Evolutionary conservation across 768 basidiomycete genomes (phyloP).

Genomic region (Suillus lakei): DNA sequence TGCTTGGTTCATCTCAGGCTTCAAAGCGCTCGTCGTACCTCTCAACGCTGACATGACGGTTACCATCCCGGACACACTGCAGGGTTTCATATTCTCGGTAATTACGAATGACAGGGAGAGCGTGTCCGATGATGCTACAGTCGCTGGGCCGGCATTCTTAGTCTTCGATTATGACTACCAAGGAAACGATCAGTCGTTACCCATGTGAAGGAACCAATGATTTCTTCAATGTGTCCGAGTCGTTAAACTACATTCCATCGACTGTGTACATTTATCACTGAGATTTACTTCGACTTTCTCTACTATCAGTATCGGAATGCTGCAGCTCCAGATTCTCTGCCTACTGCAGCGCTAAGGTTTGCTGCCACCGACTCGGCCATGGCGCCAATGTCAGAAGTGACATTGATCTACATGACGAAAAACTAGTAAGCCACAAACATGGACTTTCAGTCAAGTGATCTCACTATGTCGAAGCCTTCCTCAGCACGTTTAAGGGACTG

Average conservation of each 20-base stretch:
- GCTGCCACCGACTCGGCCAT: slow-evolving; percentile 41
- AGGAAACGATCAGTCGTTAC: slow-evolving; percentile 1
- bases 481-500: slow-evolving; percentile 48
- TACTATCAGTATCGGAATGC: slow-evolving; percentile 18
- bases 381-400: slow-evolving; percentile 48
- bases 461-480: slow-evolving; percentile 58
- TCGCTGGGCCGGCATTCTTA: slow-evolving; percentile 62
- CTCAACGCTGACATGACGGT: slow-evolving; percentile 38
- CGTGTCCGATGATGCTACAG: slow-evolving; percentile 49
- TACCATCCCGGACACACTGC: slow-evolving; percentile 46
- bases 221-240: background rate
- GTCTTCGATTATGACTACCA: slow-evolving; percentile 39
- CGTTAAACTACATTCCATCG: background rate
- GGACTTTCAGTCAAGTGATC: slow-evolving; percentile 25
- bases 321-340: slow-evolving; percentile 14
- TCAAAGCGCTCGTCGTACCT: slow-evolving; percentile 44
- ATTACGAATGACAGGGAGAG: slow-evolving; percentile 44
- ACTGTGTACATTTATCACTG: slow-evolving; percentile 1
- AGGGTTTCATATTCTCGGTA: slow-evolving; percentile 57
- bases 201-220: background rate
- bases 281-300: background rate
- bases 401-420: slow-evolving; percentile 49
- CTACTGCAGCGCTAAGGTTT: slow-evolving; percentile 27
- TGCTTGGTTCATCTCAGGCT: slow-evolving; percentile 56
- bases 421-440: slow-evolving; percentile 7